phyloP scores from a whole-genome alignment of 2,329 filamentous ascomycete genomes.

The Claviceps arundinis region DNA sequence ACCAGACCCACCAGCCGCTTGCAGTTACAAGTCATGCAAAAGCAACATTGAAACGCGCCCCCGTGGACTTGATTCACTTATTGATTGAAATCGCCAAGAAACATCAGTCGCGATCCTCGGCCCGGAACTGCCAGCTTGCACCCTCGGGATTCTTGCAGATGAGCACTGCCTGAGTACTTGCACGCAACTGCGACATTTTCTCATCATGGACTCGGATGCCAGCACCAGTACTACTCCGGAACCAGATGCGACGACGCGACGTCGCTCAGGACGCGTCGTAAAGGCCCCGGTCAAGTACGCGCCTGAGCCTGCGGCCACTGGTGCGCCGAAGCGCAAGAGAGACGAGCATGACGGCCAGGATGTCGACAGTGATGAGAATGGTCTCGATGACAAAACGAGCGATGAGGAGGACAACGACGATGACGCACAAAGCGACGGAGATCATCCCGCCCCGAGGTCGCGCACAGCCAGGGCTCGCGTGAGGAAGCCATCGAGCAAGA shows the following conservation, averaged over 20 bases:
- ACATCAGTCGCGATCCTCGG: conserved; percentile 4
- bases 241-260: conserved; percentile 39
- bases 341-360: conserved; percentile 34
- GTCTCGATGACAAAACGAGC: conserved; percentile 32
- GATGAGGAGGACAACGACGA: conserved; percentile 21
- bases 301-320: conserved; percentile 29
- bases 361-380: conserved; percentile 33
- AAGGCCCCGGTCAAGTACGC: conserved; percentile 46
- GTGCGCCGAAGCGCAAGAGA: conserved; percentile 45
- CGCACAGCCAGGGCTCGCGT: conserved; percentile 29
- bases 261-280: conserved; percentile 56
- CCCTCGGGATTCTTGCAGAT: conserved; percentile 8
- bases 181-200: conserved; percentile 7
- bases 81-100: conserved; percentile 2
- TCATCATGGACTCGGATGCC: conserved; percentile 8
- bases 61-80: not conserved
- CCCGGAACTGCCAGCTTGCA: conserved; percentile 1
- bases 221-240: conserved; percentile 23
- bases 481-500: conserved; percentile 48
- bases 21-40: not conserved
- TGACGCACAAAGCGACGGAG: conserved; percentile 32
- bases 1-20: too few species aligned
- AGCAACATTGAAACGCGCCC: conserved; percentile 5
- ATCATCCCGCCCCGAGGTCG: conserved; percentile 24
- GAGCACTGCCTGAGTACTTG: conserved; percentile 5